These are phyloP conservation scores for Hyaloscypha finlandica DNA, from an alignment of 495 filamentous ascomycete genomes.

Conservation along the genomic window DNA sequence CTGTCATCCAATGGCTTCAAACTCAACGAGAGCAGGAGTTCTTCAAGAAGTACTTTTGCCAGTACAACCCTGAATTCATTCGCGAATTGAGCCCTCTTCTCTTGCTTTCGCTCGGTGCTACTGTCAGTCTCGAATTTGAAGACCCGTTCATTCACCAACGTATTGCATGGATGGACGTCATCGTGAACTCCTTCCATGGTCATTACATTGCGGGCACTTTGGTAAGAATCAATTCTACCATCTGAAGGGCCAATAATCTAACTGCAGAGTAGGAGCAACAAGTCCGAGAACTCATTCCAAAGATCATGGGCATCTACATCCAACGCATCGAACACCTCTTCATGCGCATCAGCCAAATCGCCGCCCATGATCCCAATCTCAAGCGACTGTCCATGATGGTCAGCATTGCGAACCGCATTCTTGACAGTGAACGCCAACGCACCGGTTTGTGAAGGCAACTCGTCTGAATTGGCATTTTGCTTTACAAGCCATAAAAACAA, in stretches of 20 bases:
- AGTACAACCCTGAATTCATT: constrained; percentile 71
- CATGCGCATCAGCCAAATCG: constrained; percentile 61
- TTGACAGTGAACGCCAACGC: constrained; percentile 21
- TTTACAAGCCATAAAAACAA: neutral
- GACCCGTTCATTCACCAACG: constrained; percentile 62
- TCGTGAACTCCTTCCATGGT: constrained; percentile 53
- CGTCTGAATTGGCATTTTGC: neutral
- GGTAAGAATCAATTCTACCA: constrained; percentile 39
- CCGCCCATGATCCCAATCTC: constrained; percentile 62
- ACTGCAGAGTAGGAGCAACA: constrained; percentile 63
- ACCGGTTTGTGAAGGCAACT: neutral
- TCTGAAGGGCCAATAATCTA: constrained; percentile 17
- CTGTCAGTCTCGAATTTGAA: constrained; percentile 71
- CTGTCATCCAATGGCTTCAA: constrained; percentile 77
- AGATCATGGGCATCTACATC: constrained; percentile 72
- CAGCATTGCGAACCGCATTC: constrained; percentile 32
- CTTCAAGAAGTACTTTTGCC: constrained; percentile 79
- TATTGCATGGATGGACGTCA: constrained; percentile 75
- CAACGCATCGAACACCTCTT: constrained; percentile 71
- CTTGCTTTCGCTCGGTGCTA: constrained; percentile 78
- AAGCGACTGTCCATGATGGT: constrained; percentile 63
- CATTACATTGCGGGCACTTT: constrained; percentile 33
- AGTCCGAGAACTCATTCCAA: constrained; percentile 69
- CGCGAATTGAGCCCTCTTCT: constrained; percentile 73
- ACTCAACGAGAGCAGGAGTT: constrained; percentile 67